These are phyloP conservation scores for Fonsecaea pedrosoi DNA, from an alignment of 2,329 filamentous ascomycete species.

Conservation along the genomic window DNA sequence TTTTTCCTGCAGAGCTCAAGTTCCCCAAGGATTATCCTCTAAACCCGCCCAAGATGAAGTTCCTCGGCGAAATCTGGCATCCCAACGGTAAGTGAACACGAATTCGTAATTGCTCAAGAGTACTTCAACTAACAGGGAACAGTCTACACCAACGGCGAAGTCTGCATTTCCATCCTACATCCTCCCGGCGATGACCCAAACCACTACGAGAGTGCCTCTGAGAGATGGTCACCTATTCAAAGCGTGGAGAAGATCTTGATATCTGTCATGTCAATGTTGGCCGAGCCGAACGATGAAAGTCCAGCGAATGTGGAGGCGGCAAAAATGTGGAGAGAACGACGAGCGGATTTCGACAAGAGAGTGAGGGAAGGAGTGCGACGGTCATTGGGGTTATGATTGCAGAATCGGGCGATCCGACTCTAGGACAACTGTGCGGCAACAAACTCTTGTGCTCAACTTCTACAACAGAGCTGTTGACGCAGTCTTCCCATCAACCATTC, in stretches of 20 bases:
- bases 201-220: conserved; percentile 94
- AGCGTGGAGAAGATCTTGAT: conserved; percentile 97
- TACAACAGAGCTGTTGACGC: conserved; percentile 9
- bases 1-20: conserved; percentile 92
- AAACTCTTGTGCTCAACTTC: not conserved
- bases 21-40: conserved; percentile 98
- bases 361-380: conserved; percentile 82
- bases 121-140: conserved; percentile 13
- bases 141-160: conserved; percentile 91
- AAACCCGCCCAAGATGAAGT: conserved; percentile 94
- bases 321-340: conserved; percentile 90
- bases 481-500: conserved; percentile 48
- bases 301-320: conserved; percentile 96
- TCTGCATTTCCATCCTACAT: conserved; percentile 98
- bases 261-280: conserved; percentile 97
- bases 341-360: conserved; percentile 81
- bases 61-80: conserved; percentile 92
- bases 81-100: conserved; percentile 74
- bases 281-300: conserved; percentile 95
- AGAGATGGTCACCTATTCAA: conserved; percentile 96
- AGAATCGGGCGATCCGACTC: not conserved
- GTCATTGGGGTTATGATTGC: conserved; percentile 69
- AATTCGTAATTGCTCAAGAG: not conserved
- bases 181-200: conserved; percentile 96
- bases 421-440: not conserved